A percentile compares a stretch with the other conserved stretches of the same genome.
Conservation (phyloP, 2,329 filamentous ascomycete species). For the Teratosphaeria zuluensis region DNA sequence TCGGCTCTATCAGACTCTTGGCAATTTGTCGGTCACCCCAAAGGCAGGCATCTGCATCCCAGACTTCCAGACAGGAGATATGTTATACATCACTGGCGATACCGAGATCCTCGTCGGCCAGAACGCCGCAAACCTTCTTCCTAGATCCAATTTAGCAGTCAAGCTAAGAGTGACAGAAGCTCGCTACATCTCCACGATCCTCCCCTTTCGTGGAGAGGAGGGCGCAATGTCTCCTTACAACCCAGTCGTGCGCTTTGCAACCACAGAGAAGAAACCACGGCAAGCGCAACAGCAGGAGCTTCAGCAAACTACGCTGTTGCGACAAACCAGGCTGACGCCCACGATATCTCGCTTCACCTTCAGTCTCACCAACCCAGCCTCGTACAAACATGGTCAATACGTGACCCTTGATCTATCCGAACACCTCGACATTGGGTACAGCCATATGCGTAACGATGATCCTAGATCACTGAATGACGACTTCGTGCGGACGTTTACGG, state of each 20-base stretch:
- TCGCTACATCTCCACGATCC: constrained; percentile 52
- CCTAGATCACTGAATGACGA: constrained; percentile 76
- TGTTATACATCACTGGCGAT: constrained; percentile 63
- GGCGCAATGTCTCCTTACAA: constrained; percentile 68
- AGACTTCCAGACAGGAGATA: constrained; percentile 61
- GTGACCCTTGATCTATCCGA: constrained; percentile 62
- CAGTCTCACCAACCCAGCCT: constrained; percentile 30
- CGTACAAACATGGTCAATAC: constrained; percentile 65
- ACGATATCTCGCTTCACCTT: constrained; percentile 58
- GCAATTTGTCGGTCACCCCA: constrained; percentile 62
- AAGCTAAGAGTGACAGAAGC: constrained; percentile 54
- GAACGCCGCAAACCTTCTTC: constrained; percentile 53
- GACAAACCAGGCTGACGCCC: constrained; percentile 53
- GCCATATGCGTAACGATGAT: constrained; percentile 75
- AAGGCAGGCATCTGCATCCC: constrained; percentile 62
- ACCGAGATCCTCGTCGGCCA: constrained; percentile 57
- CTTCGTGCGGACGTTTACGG: constrained; percentile 72
- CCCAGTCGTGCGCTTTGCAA: constrained; percentile 57
- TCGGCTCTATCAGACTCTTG: constrained; percentile 71
- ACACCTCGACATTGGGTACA: constrained; percentile 64
- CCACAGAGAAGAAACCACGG: constrained; percentile 42
- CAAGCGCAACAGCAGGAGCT: constrained; percentile 6
- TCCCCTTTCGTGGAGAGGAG: constrained; percentile 56
- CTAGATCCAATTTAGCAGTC: constrained; percentile 63
- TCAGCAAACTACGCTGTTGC: constrained; percentile 46